These are phyloP conservation scores for Rugonectria rugulosa DNA, from an alignment of 2,329 filamentous ascomycete genomes.

Conservation along the genomic window DNA sequence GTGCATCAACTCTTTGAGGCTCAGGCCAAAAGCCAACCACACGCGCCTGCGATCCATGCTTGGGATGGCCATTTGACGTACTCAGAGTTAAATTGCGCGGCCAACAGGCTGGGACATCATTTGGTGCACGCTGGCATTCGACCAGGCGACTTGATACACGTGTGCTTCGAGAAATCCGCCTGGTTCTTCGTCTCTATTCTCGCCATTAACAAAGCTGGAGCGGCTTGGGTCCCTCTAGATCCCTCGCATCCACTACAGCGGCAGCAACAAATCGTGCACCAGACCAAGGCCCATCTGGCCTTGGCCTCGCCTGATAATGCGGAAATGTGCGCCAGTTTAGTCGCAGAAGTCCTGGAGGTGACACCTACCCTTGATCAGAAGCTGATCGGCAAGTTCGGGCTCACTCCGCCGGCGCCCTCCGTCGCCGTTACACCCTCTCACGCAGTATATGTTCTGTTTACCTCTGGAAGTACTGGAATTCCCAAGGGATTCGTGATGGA, in stretches of 20 bases:
- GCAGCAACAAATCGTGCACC: not conserved
- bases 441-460: constrained; percentile 29
- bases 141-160: constrained; percentile 7
- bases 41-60: constrained; percentile 12
- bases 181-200: constrained; percentile 39
- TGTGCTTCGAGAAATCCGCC: constrained; percentile 23
- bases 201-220: constrained; percentile 45
- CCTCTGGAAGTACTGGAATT: constrained; percentile 36
- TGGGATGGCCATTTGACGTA: constrained; percentile 41
- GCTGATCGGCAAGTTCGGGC: not conserved
- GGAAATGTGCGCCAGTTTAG: not conserved
- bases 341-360: not conserved
- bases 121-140: constrained; percentile 15
- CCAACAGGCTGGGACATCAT: not conserved
- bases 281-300: constrained; percentile 15
- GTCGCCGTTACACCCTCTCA: not conserved
- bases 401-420: not conserved
- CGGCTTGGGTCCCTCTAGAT: constrained; percentile 43
- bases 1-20: constrained; percentile 34
- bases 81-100: constrained; percentile 11
- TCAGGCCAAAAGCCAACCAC: constrained; percentile 15
- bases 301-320: constrained; percentile 12
- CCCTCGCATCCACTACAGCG: constrained; percentile 45
- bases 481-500: constrained; percentile 36
- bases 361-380: not conserved